Base-by-base conservation (phyloP, 2,329 filamentous ascomycete species). In the Fusarium fracticaudum region DNA sequence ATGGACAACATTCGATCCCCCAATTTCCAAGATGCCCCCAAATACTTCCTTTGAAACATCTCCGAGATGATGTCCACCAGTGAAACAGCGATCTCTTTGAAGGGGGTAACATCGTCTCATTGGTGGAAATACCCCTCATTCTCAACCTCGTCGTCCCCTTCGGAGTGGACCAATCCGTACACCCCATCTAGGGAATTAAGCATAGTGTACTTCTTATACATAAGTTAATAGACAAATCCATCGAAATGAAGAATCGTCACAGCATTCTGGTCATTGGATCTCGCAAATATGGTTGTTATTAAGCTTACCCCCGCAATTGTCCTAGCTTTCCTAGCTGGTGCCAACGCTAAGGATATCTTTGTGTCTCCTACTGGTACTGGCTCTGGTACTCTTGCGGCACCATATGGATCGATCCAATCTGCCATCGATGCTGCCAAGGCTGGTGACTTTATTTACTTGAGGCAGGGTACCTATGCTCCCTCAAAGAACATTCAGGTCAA, bases 401-500 rank as follows among this genome's bases (percentile, higher is more conserved):
- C 86, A 3, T 83, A 83, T 41, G 83, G 81, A 15, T 86, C 85
- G 3, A 87, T 87, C 29, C 86, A 87, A 75, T 78, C 80, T 7
- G 86, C 85, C 1, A 82, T 87, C 9, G 76, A 86, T 71, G 82
- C 80, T 31, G 86, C 86, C 20, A 81, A 79, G 13, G 84, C 86
- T 35, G 86, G 86, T 11, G 85, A 86, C 64, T 84, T 80, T 12
- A 85, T 87, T 43, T 83, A 84, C 50, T 79, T 87, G 8, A 83
- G 84, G 13, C 84, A 85, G 14, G 85, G 86, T 60, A 86, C 81
- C n/a, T 87, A 87, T 78, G 78, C 80, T 45, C 84, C 83, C 0
- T 84, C 83, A 1, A 82, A 81, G 41, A 87, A 87, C 76, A 85
- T 87, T 51, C 84, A 87, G 72, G 81, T 87, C 76, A 84, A 79